Conservation (phyloP, 805 yeast species). For the Kodamaea sagamina region DNA sequence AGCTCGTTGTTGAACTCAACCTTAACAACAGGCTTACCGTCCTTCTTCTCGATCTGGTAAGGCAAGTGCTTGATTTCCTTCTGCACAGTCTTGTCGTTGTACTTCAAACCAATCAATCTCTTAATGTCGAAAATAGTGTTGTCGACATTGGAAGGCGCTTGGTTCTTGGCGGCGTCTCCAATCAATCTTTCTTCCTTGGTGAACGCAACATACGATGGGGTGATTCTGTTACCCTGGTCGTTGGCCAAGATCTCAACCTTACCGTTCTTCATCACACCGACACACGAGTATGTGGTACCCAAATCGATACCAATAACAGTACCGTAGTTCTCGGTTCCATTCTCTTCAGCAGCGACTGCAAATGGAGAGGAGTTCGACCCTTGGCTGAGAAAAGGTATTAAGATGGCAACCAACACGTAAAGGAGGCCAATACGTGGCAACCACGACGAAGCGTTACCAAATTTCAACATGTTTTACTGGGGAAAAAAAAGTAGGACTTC, state of each 20-base stretch:
- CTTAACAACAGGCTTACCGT: slow-evolving; percentile 77
- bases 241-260: slow-evolving; percentile 94
- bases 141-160: slow-evolving; percentile 89
- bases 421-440: slow-evolving; percentile 23
- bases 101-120: slow-evolving; percentile 92
- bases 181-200: slow-evolving; percentile 89
- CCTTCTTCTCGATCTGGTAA: slow-evolving; percentile 71
- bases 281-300: slow-evolving; percentile 95
- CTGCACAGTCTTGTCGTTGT: slow-evolving; percentile 74
- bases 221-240: slow-evolving; percentile 98
- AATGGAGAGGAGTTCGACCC: slow-evolving; percentile 21
- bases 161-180: slow-evolving; percentile 98
- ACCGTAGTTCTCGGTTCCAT: slow-evolving; percentile 50
- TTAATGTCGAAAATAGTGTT: slow-evolving; percentile 92
- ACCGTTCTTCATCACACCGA: slow-evolving; percentile 89
- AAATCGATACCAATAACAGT: slow-evolving; percentile 93
- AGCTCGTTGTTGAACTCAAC: slow-evolving; percentile 84
- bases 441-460: slow-evolving; percentile 15
- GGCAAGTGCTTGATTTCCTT: slow-evolving; percentile 90
- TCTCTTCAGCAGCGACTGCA: slow-evolving; percentile 26
- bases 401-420: slow-evolving; percentile 36
- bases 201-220: slow-evolving; percentile 95
- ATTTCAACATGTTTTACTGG: slow-evolving; percentile 12
- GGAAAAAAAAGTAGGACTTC: background rate
- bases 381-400: slow-evolving; percentile 38